These are phyloP conservation scores for Phytophthora pistaciae DNA, from an alignment of 352 stramenopile species.

Conservation along the genomic window DNA sequence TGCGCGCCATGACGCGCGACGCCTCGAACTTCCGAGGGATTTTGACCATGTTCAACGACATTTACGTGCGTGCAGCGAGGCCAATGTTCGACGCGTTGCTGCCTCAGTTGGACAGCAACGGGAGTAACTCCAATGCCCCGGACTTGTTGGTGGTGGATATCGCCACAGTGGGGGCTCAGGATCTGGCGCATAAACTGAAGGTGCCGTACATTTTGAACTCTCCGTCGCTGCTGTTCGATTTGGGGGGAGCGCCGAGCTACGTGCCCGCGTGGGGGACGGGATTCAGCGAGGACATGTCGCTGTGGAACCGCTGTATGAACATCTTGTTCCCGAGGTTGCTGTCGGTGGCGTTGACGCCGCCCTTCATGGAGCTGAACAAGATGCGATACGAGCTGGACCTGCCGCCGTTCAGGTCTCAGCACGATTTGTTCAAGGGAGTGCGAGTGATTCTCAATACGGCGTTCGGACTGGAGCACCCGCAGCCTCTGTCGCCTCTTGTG, in stretches of 20 bases:
- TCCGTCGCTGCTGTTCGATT: conserved; percentile 86
- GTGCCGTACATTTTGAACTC: conserved; percentile 88
- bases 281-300: conserved; percentile 84
- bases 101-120: conserved; percentile 44
- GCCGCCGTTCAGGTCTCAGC: conserved; percentile 80
- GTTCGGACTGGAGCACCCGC: conserved; percentile 85
- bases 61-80: conserved; percentile 79
- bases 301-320: conserved; percentile 92
- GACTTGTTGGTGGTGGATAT: conserved; percentile 87
- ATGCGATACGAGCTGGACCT: conserved; percentile 82
- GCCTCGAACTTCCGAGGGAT: conserved; percentile 88
- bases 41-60: conserved; percentile 91
- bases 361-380: conserved; percentile 92
- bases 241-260: conserved; percentile 77
- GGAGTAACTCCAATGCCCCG: conserved; percentile 33
- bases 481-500: conserved; percentile 81
- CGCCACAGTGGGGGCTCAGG: conserved; percentile 79
- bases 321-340: conserved; percentile 88
- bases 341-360: conserved; percentile 87
- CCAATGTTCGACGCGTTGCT: conserved; percentile 85
- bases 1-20: conserved; percentile 84
- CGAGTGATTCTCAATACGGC: conserved; percentile 91
- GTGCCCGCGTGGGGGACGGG: conserved; percentile 88
- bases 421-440: conserved; percentile 89
- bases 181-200: conserved; percentile 80